These are phyloP conservation scores for Meyerozyma guilliermondii DNA, from an alignment of 1,139 yeast genomes.

Conservation along the genomic window DNA sequence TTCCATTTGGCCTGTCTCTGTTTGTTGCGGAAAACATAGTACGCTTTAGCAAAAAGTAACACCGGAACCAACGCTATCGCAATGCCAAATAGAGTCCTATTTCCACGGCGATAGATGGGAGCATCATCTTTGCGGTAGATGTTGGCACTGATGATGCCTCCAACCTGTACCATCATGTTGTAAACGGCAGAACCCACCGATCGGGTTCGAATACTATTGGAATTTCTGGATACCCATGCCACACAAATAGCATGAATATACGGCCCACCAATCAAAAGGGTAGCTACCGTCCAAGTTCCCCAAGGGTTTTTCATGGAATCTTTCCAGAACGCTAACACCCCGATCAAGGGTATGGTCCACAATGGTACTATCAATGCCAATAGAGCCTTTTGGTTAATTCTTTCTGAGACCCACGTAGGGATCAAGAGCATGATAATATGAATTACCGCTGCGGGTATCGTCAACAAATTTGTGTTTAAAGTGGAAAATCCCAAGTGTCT, in stretches of 20 bases:
- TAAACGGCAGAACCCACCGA: constrained; percentile 59
- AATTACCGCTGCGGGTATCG: constrained; percentile 45
- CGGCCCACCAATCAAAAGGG: constrained; percentile 45
- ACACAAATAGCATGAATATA: constrained; percentile 54
- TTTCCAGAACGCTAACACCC: constrained; percentile 16
- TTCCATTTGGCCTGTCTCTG: constrained; percentile 8
- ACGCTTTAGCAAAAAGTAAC: constrained; percentile 7
- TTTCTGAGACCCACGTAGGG: constrained; percentile 38
- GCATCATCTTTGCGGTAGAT: constrained; percentile 35
- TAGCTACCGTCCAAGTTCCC: constrained; percentile 34
- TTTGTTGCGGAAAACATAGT: constrained; percentile 11
- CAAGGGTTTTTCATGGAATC: constrained; percentile 15
- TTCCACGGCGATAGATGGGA: constrained; percentile 57
- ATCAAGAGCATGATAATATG: constrained; percentile 32
- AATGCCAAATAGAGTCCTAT: constrained; percentile 29
- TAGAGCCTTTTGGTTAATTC: constrained; percentile 29
- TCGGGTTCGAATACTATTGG: constrained; percentile 55
- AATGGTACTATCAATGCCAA: constrained; percentile 12
- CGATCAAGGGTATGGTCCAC: constrained; percentile 14
- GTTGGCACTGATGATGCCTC: neutral
- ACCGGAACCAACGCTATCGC: constrained; percentile 22
- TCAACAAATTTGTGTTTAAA: constrained; percentile 47
- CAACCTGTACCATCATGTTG: constrained; percentile 48
- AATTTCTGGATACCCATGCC: constrained; percentile 56
- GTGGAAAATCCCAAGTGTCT: constrained; percentile 52